These are phyloP conservation scores for Aureoboletus auriporus DNA, from an alignment of 768 basidiomycete genomes.

Conservation along the genomic window DNA sequence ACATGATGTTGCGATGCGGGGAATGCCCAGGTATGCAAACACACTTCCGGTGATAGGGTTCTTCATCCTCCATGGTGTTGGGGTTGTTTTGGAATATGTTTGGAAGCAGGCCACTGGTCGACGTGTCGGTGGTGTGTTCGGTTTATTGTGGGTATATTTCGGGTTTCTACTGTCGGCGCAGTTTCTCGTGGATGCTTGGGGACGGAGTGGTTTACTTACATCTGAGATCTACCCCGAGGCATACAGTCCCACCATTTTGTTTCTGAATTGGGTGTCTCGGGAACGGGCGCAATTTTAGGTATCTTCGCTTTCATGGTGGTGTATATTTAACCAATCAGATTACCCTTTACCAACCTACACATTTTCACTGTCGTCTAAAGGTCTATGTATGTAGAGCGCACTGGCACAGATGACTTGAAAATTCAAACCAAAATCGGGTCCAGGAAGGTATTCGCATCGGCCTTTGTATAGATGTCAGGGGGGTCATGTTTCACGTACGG, in stretches of 20 bases:
- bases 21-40: conserved; percentile 52
- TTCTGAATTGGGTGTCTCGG: conserved; percentile 11
- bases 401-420: no score
- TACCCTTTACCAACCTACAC: not conserved
- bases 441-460: no score
- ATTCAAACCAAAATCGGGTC: no score
- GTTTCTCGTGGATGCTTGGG: conserved; percentile 44
- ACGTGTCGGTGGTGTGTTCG: conserved; percentile 44
- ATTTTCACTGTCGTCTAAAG: no score
- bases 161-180: conserved; percentile 50
- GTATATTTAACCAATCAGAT: not conserved
- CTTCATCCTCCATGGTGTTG: conserved; percentile 56
- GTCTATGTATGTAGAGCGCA: no score
- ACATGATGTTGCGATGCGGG: conserved; percentile 56
- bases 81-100: conserved; percentile 43
- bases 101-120: conserved; percentile 44
- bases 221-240: conserved; percentile 8
- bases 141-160: conserved; percentile 47
- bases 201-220: conserved; percentile 17
- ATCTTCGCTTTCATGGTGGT: not conserved
- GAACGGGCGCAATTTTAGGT: not conserved
- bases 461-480: no score
- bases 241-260: conserved; percentile 17
- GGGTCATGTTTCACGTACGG: no score
- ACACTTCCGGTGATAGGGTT: conserved; percentile 41